A percentile compares a stretch with the other conserved stretches of the same genome.
Evolutionary conservation across 148 eudicot species (phyloP).

Genomic region (Vaccinium corymbosum): DNA sequence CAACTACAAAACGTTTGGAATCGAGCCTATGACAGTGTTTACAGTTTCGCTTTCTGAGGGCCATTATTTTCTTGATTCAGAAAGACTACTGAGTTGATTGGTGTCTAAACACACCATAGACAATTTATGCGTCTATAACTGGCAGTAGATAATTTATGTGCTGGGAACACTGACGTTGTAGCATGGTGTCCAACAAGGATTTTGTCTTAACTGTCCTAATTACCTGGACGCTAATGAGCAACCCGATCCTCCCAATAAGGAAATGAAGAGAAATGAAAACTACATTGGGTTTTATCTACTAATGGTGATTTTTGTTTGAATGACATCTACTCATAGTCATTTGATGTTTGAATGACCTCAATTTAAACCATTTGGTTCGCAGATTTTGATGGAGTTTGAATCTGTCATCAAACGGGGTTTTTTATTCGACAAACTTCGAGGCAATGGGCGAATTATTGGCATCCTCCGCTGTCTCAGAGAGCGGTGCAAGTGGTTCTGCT

Average conservation of each 20-base stretch:
- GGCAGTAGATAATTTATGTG: not conserved
- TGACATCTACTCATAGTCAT: not conserved
- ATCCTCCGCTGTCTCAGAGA: constrained; percentile 24
- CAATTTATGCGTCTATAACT: not conserved
- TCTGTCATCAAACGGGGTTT: constrained; percentile 33
- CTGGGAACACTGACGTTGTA: not conserved
- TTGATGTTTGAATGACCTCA: not conserved
- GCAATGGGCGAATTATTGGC: constrained; percentile 45
- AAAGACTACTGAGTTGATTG: not conserved
- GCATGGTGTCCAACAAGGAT: not conserved
- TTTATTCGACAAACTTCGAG: constrained; percentile 34
- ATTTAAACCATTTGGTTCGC: constrained; percentile 15
- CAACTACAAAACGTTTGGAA: not conserved
- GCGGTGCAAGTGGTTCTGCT: constrained; percentile 10
- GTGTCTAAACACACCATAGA: not conserved
- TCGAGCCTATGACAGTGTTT: not conserved
- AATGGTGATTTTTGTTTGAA: not conserved
- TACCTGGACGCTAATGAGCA: not conserved
- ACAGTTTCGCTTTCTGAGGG: not conserved
- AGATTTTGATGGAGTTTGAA: constrained; percentile 49
- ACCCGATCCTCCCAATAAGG: not conserved
- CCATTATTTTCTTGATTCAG: not conserved
- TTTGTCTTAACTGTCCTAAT: not conserved
- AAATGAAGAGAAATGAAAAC: not conserved
- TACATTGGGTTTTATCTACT: not conserved